Evolutionary conservation across 495 filamentous ascomycete species (phyloP), one percentile per base, ranked within the genome.

Genomic region (Penicillium coffeae): DNA sequence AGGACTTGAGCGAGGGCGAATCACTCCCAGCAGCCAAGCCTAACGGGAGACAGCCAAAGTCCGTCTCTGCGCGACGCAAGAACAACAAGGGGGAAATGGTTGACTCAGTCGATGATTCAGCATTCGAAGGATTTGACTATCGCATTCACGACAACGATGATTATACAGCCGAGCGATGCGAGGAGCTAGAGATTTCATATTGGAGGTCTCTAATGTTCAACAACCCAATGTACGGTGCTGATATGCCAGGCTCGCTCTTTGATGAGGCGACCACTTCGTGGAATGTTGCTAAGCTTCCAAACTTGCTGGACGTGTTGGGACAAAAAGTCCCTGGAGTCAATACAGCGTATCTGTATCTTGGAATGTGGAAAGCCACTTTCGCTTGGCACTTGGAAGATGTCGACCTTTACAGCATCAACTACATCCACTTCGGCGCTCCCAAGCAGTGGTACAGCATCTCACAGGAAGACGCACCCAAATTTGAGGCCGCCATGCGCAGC

Each of bases 381-480:
- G 92, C 93, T 8, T 98, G 93, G 93, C 93, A 98, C 79, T 72
- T 98, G 33, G 93, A 98, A 61, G 93, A 98, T 70, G 90, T 98
- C 45, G 93, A 98, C 71, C 80, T 98, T 2, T 97, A 97, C 78
- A 96, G 91, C 70, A 98, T 98, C 75, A 98, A 98, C 72, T 98
- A 96, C 65, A 90, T 98, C 50, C 93, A 98, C 63, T 98, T 98
- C 63, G 93, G 93, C 36, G 93, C 93, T 9, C 93, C 93, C 3
- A 98, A 98, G 65, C 93, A 98, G 62, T 98, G 93, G 93, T 98
- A 98, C 70, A 96, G 90, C 65, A 98, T 98, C 50, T 95, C 92
- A 1, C 94, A 96, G 63, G 86, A 86, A 46, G 93, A 98, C 67
- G 93, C 93, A n/a, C 78, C 88, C 40, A 81, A 85, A 8, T 98